A percentile compares a stretch with the other conserved stretches of the same genome.
Conservation (phyloP, 2,329 filamentous ascomycete species). For the Cryphonectria japonica region DNA sequence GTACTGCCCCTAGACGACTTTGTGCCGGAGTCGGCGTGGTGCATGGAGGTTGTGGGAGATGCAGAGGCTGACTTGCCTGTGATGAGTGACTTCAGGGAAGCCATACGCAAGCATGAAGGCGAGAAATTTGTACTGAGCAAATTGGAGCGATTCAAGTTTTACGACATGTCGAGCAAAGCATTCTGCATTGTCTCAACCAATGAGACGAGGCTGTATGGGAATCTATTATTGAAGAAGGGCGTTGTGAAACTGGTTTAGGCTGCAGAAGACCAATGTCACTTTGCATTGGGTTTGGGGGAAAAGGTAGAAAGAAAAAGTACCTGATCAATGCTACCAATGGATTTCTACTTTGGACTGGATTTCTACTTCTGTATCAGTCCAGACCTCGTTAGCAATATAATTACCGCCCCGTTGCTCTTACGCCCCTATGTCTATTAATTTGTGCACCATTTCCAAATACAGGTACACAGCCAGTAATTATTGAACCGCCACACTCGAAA, state of each 20-base stretch:
- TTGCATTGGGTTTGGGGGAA: background rate
- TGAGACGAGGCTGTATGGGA: slow-evolving; percentile 13
- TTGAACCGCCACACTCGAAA: too few species aligned
- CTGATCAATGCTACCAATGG: too few species aligned
- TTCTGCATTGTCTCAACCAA: slow-evolving; percentile 17
- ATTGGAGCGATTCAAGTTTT: slow-evolving; percentile 18
- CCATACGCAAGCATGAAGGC: slow-evolving; percentile 15
- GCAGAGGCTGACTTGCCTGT: slow-evolving; percentile 14
- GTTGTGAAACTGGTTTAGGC: slow-evolving; percentile 1
- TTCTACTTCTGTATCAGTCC: too few species aligned
- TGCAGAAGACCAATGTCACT: background rate
- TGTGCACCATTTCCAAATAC: too few species aligned
- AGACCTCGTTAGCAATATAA: background rate
- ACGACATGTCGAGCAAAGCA: slow-evolving; percentile 11
- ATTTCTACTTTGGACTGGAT: too few species aligned
- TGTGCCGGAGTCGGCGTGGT: slow-evolving; percentile 18
- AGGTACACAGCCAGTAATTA: too few species aligned
- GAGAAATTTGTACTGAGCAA: slow-evolving; percentile 13
- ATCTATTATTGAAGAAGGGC: slow-evolving; percentile 17
- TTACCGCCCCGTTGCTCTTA: background rate
- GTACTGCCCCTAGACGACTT: slow-evolving; percentile 20
- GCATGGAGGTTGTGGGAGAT: slow-evolving; percentile 20
- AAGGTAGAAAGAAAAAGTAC: too few species aligned
- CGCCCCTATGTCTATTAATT: too few species aligned
- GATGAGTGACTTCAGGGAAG: slow-evolving; percentile 16